Evolutionary conservation across 768 basidiomycete species (phyloP).

Genomic region (Pleurotus citrinopileatus): DNA sequence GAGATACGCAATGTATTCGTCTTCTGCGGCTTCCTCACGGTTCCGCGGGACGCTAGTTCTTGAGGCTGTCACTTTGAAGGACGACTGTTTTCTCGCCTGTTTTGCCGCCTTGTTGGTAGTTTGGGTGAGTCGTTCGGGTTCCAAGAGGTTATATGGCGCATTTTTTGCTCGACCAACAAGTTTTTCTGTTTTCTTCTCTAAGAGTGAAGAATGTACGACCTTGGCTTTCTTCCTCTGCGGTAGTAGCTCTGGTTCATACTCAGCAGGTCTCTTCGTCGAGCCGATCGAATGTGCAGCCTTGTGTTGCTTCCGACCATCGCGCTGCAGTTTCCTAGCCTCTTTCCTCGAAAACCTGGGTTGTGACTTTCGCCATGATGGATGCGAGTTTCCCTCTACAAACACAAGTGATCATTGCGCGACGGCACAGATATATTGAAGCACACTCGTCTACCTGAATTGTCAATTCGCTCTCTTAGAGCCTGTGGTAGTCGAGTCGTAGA

Average conservation of each 20-base stretch:
- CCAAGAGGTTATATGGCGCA: no score
- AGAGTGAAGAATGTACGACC: constrained; percentile 10
- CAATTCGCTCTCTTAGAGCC: constrained; percentile 27
- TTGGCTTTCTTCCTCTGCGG: constrained; percentile 51
- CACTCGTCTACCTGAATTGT: constrained; percentile 17
- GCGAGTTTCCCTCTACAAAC: constrained; percentile 18
- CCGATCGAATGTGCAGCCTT: constrained; percentile 54
- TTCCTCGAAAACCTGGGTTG: constrained; percentile 43
- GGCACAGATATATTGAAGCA: neutral
- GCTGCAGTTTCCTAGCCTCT: constrained; percentile 61
- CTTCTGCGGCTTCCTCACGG: constrained; percentile 64
- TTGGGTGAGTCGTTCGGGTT: no score
- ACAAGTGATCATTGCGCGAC: neutral
- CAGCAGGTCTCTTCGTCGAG: constrained; percentile 32
- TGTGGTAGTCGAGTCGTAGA: constrained; percentile 37
- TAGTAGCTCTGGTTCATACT: constrained; percentile 44
- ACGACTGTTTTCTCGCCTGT: constrained; percentile 1
- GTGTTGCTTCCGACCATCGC: constrained; percentile 56
- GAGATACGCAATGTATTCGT: constrained; percentile 80
- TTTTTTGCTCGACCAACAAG: no score
- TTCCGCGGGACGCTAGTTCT: constrained; percentile 19
- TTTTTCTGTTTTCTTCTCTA: no score
- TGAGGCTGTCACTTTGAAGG: neutral
- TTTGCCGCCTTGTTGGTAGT: no score
- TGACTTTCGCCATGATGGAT: constrained; percentile 15